These are phyloP conservation scores for Silene conica DNA, from an alignment of 148 eudicot genomes.

Conservation along the genomic window DNA sequence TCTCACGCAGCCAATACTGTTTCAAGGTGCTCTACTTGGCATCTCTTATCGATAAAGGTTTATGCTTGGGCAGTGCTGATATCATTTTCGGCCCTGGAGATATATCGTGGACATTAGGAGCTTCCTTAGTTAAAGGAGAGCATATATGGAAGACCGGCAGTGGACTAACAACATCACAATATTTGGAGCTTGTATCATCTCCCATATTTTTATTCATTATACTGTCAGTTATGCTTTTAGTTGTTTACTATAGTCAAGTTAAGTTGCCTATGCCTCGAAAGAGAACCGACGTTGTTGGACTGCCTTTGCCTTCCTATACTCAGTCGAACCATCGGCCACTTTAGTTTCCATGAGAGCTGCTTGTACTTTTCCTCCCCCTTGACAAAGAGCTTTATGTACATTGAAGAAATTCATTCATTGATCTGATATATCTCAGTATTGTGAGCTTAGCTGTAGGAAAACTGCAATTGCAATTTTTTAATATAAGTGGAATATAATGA, in stretches of 20 bases:
- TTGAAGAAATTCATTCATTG: conserved; percentile 20
- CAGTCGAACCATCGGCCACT: conserved; percentile 23
- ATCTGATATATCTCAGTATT: neutral
- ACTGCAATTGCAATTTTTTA: neutral
- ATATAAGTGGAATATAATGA: neutral
- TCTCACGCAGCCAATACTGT: conserved; percentile 41
- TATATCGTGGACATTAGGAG: conserved; percentile 77
- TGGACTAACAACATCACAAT: conserved; percentile 13
- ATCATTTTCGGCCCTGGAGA: conserved; percentile 74
- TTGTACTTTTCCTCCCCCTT: neutral
- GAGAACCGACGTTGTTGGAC: conserved; percentile 18
- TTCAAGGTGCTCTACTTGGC: conserved; percentile 62
- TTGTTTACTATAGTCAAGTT: conserved; percentile 28
- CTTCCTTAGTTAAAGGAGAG: conserved; percentile 52
- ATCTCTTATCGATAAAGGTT: conserved; percentile 56
- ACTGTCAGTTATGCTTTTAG: conserved; percentile 15
- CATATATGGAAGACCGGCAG: conserved; percentile 12
- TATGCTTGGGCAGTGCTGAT: conserved; percentile 45
- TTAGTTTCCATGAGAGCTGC: neutral
- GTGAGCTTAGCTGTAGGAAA: neutral
- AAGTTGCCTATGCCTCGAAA: conserved; percentile 29
- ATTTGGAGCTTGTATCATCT: conserved; percentile 24
- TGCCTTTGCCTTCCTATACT: conserved; percentile 20
- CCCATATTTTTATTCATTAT: conserved; percentile 22
- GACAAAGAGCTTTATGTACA: neutral